Evolutionary conservation across 2,329 filamentous ascomycete species (phyloP), one percentile per base, ranked within the genome.

Genomic region (Claviceps paspali): DNA sequence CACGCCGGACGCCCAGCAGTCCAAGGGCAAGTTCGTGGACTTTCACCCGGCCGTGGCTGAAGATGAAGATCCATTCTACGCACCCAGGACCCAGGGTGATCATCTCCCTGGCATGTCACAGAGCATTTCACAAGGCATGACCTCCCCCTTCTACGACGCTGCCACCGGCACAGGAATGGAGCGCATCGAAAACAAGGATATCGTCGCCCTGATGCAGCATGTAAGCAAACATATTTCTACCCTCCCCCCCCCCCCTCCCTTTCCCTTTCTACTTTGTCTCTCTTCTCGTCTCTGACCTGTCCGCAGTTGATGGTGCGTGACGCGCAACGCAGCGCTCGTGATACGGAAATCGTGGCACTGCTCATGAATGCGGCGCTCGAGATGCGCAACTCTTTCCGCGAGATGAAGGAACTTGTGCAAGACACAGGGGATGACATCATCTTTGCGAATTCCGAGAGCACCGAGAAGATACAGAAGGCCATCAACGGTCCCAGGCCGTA

Each of bases 141-240:
- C 68, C 3, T 91, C 86, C 22, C 87, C 88, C 3, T 67, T 96
- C 15, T 96, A 94, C 51, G 91, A 98, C 53, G 78, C 83, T 41
- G 73, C 87, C 3, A 93, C 83, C 2, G 88, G 88, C 36, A 78
- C 76, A 43, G 87, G 86, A 24, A 82, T 94, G 36, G 87, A 96
- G 47, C 73, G 80, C 33, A 96, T 98, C 36, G 81, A 96, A 55
- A 94, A 86, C 32, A 91, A 92, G 61, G 91, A 98, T 52, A 92
- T 98, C 49, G 82, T 98, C 45, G 85, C 88, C 18, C 65, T 98
- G 42, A 98, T 98, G 91, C 88, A 98, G 54, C 91, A 98, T 58
- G 73, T 79, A 61, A 67, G 75, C 65, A 22, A 12, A 18, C 4
- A 6, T 29, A 8, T 19, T 10, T 10, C 26, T 32, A 12, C 4